Percentiles rank a stretch among this genome's conserved stretches.
phyloP scores from a whole-genome alignment of 129 eudicot genomes.

The Pittosporum tobira region DNA sequence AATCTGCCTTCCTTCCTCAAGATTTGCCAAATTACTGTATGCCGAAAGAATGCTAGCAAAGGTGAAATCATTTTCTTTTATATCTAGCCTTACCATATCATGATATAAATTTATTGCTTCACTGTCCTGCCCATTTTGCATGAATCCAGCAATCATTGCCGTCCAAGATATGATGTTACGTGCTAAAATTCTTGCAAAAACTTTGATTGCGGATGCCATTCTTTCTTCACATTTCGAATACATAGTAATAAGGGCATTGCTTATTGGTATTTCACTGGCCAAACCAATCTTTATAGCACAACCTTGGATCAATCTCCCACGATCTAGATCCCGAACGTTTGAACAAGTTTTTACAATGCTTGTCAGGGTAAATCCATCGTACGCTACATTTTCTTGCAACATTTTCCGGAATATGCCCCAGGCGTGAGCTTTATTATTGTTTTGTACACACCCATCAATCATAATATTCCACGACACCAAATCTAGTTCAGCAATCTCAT shows the following conservation, averaged over 20 bases:
- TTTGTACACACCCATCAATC: constrained; percentile 18
- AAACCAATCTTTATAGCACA: constrained; percentile 10
- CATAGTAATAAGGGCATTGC: constrained; percentile 24
- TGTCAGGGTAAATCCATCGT: constrained; percentile 25
- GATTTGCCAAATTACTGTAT: constrained; percentile 16
- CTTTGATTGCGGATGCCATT: constrained; percentile 8
- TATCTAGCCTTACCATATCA: constrained; percentile 2
- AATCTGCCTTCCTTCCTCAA: constrained; percentile 17
- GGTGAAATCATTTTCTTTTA: constrained; percentile 12
- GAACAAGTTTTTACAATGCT: constrained; percentile 18
- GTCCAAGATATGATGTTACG: constrained; percentile 22
- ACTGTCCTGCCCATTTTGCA: constrained; percentile 14
- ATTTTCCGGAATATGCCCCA: neutral
- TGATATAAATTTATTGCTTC: constrained; percentile 10
- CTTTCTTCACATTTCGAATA: constrained; percentile 15
- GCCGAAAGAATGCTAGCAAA: constrained; percentile 21
- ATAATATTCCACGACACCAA: constrained; percentile 20
- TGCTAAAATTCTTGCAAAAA: constrained; percentile 5
- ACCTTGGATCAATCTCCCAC: constrained; percentile 17
- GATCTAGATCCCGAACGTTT: constrained; percentile 2
- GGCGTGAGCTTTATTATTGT: constrained; percentile 5
- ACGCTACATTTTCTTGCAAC: constrained; percentile 9
- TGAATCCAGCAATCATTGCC: constrained; percentile 16
- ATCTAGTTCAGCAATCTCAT: constrained; percentile 12
- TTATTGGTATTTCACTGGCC: constrained; percentile 8